Evolutionary conservation across 2,329 filamentous ascomycete genomes (phyloP).

Genomic region (Fusarium sp.): DNA sequence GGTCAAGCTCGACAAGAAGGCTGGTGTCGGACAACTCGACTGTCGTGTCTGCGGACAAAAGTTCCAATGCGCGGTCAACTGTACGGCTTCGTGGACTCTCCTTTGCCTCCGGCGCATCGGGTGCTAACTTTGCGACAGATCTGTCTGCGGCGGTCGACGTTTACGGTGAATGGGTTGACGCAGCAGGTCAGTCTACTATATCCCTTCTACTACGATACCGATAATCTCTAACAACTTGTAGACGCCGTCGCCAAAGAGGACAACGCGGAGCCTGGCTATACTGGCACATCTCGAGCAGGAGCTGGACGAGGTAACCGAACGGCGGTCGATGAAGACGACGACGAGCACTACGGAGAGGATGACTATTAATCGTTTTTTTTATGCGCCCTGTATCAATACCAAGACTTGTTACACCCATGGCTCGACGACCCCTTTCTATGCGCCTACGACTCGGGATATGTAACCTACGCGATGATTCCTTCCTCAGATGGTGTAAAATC

Average conservation of each 20-base stretch:
- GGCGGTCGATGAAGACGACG: constrained; percentile 57
- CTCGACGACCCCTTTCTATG: constrained; percentile 19
- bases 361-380: constrained; percentile 57
- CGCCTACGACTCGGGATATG: constrained; percentile 16
- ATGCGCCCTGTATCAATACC: constrained; percentile 32
- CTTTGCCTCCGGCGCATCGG: constrained; percentile 9
- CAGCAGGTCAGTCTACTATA: constrained; percentile 61
- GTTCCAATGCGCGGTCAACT: constrained; percentile 93
- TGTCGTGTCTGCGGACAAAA: constrained; percentile 95
- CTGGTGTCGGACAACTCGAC: constrained; percentile 81
- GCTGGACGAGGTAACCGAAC: constrained; percentile 40
- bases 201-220: not conserved
- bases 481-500: constrained; percentile 87
- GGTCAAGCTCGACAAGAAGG: constrained; percentile 94
- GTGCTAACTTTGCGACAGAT: constrained; percentile 61
- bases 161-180: constrained; percentile 98
- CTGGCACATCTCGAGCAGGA: constrained; percentile 41
- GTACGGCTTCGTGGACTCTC: constrained; percentile 58
- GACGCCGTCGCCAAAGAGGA: constrained; percentile 62
- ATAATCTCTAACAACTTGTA: constrained; percentile 40
- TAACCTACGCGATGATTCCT: constrained; percentile 16
- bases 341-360: constrained; percentile 62
- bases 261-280: constrained; percentile 43
- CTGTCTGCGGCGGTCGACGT: constrained; percentile 93
- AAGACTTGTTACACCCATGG: constrained; percentile 27